These are phyloP conservation scores for Boletellus emodensis DNA, from an alignment of 768 basidiomycete genomes.

Conservation along the genomic window DNA sequence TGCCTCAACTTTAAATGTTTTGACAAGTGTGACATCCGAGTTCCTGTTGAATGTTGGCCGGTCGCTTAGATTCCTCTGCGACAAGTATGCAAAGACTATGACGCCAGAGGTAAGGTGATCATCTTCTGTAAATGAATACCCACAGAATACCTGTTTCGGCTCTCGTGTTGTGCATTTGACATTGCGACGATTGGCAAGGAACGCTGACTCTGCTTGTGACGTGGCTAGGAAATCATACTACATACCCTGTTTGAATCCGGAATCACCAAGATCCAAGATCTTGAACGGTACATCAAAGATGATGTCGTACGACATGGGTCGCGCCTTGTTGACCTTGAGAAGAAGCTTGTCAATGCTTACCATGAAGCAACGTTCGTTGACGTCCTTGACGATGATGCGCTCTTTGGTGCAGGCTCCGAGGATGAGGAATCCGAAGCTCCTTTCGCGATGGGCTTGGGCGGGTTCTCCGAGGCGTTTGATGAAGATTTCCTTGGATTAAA, in stretches of 20 bases:
- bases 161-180: neutral
- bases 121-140: neutral
- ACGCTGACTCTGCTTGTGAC: slow-evolving; percentile 1
- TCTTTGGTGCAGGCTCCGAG: slow-evolving; percentile 45
- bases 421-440: slow-evolving; percentile 65
- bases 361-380: slow-evolving; percentile 59
- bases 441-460: slow-evolving; percentile 65
- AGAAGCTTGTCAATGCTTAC: slow-evolving; percentile 82
- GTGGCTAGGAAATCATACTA: slow-evolving; percentile 81
- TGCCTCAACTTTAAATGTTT: slow-evolving; percentile 69
- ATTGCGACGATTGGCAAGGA: neutral
- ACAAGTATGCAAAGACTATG: slow-evolving; percentile 79
- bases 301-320: slow-evolving; percentile 81
- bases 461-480: slow-evolving; percentile 82
- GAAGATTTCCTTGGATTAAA: slow-evolving; percentile 91
- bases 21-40: slow-evolving; percentile 73
- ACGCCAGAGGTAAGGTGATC: slow-evolving; percentile 65
- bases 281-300: slow-evolving; percentile 85
- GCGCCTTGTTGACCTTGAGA: slow-evolving; percentile 74
- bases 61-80: slow-evolving; percentile 75
- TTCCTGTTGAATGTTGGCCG: slow-evolving; percentile 84
- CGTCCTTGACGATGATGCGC: slow-evolving; percentile 46
- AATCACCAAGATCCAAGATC: slow-evolving; percentile 66
- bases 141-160: neutral
- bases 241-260: slow-evolving; percentile 92